phyloP scores from a whole-genome alignment of 1,284 basidiomycete genomes.

The Heterobasidion annosum region DNA sequence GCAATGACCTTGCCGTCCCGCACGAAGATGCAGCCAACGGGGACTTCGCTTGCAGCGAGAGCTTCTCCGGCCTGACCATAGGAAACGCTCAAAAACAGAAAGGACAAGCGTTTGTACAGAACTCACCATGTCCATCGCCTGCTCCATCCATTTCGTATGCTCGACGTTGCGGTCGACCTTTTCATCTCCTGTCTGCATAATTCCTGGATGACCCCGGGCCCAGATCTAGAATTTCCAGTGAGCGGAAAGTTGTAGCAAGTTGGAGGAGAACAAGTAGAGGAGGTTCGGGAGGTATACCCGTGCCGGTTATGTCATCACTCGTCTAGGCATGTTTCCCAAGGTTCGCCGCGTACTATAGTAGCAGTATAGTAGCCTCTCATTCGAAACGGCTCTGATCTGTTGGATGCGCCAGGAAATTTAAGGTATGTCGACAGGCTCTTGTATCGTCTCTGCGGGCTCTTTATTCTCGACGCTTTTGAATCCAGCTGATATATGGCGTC shows the following conservation, averaged over 20 bases:
- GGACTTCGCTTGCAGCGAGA: constrained; percentile 80
- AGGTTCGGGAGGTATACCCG: no score
- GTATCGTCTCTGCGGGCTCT: not conserved
- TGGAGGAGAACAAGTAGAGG: no score
- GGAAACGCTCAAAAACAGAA: not conserved
- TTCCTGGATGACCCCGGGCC: no score
- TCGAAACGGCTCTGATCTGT: no score
- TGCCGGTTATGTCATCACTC: no score
- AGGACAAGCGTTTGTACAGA: not conserved
- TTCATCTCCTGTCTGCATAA: not conserved
- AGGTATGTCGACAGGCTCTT: not conserved
- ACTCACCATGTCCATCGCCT: constrained; percentile 14
- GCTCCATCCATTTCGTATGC: constrained; percentile 13
- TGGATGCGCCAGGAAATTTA: no score
- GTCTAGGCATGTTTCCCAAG: no score
- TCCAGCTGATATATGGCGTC: not conserved
- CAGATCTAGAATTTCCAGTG: not conserved
- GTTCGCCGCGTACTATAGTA: no score
- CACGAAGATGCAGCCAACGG: constrained; percentile 96
- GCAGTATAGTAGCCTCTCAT: no score
- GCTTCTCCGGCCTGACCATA: constrained; percentile 72
- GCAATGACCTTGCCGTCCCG: constrained; percentile 72
- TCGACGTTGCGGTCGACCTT: not conserved
- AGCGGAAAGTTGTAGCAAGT: not conserved
- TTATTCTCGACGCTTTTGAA: not conserved